Conservation (phyloP, 192 early-diverging fungal species). For the Coemansia asiatica region DNA sequence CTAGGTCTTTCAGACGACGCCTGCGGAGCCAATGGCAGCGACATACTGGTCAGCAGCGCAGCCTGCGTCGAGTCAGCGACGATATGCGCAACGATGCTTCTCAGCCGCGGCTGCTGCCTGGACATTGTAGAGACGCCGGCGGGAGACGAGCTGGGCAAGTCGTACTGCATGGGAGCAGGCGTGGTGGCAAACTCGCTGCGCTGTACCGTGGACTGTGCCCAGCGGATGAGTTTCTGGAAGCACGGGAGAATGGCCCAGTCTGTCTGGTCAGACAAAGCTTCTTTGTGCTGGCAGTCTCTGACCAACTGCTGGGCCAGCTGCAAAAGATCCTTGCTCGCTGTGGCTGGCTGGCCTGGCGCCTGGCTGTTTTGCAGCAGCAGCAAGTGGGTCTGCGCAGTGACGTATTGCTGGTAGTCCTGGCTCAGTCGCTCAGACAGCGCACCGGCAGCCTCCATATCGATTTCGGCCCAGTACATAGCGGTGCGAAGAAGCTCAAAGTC, state of each 20-base stretch:
- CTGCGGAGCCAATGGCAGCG: constrained; percentile 13
- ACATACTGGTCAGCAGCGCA: constrained; percentile 18
- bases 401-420: constrained; percentile 19
- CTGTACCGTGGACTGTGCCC: constrained; percentile 14
- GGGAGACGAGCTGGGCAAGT: too few relatives aligned
- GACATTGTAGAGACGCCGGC: too few relatives aligned
- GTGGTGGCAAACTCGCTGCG: constrained; percentile 12
- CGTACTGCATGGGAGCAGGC: too few relatives aligned
- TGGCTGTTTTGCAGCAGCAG: constrained; percentile 16
- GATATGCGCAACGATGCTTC: constrained; percentile 22
- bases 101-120: constrained; percentile 9
- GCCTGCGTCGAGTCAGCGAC: constrained; percentile 24
- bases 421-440: not conserved
- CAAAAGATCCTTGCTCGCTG: constrained; percentile 22
- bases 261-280: constrained; percentile 21
- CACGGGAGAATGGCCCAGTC: constrained; percentile 38
- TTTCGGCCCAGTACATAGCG: constrained; percentile 17
- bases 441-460: not conserved
- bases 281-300: too few relatives aligned
- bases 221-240: constrained; percentile 41
- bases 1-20: constrained; percentile 11
- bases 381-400: constrained; percentile 9
- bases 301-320: constrained; percentile 40
- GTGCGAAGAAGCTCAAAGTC: constrained; percentile 41
- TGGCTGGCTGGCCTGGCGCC: constrained; percentile 7